Conservation (phyloP, 108 stramenopile genomes). For the Skeletonema grethae region DNA sequence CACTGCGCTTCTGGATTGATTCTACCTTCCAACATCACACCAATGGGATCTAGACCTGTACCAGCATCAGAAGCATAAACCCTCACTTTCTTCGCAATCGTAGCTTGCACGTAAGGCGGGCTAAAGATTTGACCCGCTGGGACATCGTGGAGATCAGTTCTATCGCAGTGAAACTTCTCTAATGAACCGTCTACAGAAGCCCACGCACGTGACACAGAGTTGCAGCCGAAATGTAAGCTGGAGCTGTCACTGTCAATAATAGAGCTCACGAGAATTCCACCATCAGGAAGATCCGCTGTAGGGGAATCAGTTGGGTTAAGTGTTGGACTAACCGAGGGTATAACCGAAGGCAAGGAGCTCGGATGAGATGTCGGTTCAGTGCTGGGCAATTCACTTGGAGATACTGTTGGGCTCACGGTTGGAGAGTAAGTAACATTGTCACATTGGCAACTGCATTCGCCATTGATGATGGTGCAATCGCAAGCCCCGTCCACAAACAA, state of each 20-base stretch:
- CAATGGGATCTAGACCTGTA: background rate
- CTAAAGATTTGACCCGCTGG: conserved; percentile 2
- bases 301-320: background rate
- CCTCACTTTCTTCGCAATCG: conserved; percentile 11
- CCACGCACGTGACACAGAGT: background rate
- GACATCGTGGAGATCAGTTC: background rate
- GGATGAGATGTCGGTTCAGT: background rate
- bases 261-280: background rate
- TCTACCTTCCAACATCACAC: background rate
- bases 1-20: background rate
- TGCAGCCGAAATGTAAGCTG: background rate
- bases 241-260: background rate
- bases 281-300: conserved; percentile 1
- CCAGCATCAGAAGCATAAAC: conserved; percentile 4
- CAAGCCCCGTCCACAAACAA: conserved; percentile 36
- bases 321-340: conserved; percentile 5
- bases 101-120: conserved; percentile 14
- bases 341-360: background rate
- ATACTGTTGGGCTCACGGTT: background rate
- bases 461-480: background rate
- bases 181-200: conserved; percentile 2
- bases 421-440: background rate
- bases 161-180: conserved; percentile 13
- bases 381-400: background rate
- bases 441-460: conserved; percentile 4